Evolutionary conservation across 2,329 filamentous ascomycete species (phyloP), one percentile per base, ranked within the genome.

Genomic region (Monilinia laxa): DNA sequence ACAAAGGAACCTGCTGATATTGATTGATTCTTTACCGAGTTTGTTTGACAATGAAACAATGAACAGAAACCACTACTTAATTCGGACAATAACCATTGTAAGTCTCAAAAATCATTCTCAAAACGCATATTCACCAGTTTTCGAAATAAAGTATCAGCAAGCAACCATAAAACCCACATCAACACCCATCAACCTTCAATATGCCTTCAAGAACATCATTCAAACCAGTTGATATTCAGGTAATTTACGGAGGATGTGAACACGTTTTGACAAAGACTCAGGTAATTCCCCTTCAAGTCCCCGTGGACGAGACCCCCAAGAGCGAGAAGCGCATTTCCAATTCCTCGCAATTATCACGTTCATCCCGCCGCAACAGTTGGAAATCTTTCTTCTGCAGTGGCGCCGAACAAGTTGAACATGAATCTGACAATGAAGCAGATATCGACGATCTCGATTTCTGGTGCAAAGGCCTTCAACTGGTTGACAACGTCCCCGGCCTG

Each of bases 361-460:
- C 57, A 35, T 60, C 57, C 25, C 57, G 57, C 35, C 57, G 57
- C 57, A 60, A 10, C 58, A 62, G 58, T 42, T 62, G 58, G 58
- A 62, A 52, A 40, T 62, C 58, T 20, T 25, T 62, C 58, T 45
- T 62, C 14, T 62, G 58, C 31, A 20, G 14, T 10, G 31, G 28
- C 28, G 45, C 14, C 23, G 45, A 38, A 12, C 58, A 62, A 62
- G 4, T 3, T 38, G 58, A 51, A n/a, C n/a, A n/a, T 28, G 57
- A 60, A 18, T 62, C 58, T 62, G 58, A 62, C 45, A 51, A 25
- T 38, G 45, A 62, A 38, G 9, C 45, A 62, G 58, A 25, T 4
- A 42, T 16, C 12, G 40, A 16, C 2, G 40, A 42, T 51, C 45
- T 62, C n/a, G 58, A 25, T 12, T 51, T 62, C 5, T n/a, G 38